A percentile compares a stretch with the other conserved stretches of the same genome.
These are phyloP conservation scores for Exophiala aquamarina DNA, from an alignment of 2,329 filamentous ascomycete species.

Conservation along the genomic window DNA sequence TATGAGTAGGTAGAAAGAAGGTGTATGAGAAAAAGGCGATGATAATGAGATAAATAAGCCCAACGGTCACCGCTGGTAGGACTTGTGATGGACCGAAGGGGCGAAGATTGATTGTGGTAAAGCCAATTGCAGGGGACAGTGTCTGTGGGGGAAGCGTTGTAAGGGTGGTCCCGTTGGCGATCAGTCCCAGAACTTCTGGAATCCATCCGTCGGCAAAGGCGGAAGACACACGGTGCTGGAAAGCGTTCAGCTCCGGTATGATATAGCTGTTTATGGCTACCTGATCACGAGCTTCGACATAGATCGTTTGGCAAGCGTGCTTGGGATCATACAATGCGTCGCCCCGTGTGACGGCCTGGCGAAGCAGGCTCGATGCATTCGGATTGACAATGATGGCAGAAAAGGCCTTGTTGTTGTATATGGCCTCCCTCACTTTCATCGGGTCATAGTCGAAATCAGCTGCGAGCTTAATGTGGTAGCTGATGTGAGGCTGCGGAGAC, in stretches of 20 bases:
- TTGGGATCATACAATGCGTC: slow-evolving; percentile 62
- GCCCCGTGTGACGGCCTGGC: slow-evolving; percentile 53
- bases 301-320: slow-evolving; percentile 58
- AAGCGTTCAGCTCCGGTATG: slow-evolving; percentile 48
- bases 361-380: slow-evolving; percentile 61
- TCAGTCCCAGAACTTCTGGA: slow-evolving; percentile 31
- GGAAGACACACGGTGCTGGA: slow-evolving; percentile 49
- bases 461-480: slow-evolving; percentile 51
- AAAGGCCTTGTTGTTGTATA: slow-evolving; percentile 61
- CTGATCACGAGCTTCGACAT: slow-evolving; percentile 57
- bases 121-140: slow-evolving; percentile 57
- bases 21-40: slow-evolving; percentile 66
- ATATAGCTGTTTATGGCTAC: slow-evolving; percentile 56
- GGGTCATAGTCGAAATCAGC: slow-evolving; percentile 58
- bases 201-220: slow-evolving; percentile 50
- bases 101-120: slow-evolving; percentile 57
- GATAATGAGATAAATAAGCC: slow-evolving; percentile 67
- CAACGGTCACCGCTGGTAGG: slow-evolving; percentile 61
- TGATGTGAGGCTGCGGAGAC: slow-evolving; percentile 38
- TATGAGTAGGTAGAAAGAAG: slow-evolving; percentile 65
- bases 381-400: slow-evolving; percentile 63
- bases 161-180: slow-evolving; percentile 32
- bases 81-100: slow-evolving; percentile 57
- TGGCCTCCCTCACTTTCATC: slow-evolving; percentile 54
- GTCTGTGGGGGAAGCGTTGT: slow-evolving; percentile 53